Evolutionary conservation across 1,139 yeast species (phyloP), one percentile per base, ranked within the genome.

Genomic region (Candida sojae): DNA sequence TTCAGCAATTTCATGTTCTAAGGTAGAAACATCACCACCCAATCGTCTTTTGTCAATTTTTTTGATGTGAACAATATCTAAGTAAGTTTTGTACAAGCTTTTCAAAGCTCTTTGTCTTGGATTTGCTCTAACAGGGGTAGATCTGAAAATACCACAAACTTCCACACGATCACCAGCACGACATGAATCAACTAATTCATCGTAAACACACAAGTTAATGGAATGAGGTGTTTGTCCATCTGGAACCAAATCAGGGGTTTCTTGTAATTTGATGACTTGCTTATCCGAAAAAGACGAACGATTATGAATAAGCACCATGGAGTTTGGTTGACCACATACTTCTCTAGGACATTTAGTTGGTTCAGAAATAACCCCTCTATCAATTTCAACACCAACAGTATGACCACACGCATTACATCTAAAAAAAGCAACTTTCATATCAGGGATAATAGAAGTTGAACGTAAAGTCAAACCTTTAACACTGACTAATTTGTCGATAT

Each of bases 181-280:
- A 63, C 96, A 88, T 47, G 88, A 79, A 65, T 93, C 99, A 2
- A 93, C 99, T 54, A 93, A 75, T 63, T 95, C 99, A 66, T 95
- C 99, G 62, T 93, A 93, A 3, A 90, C 96, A 73, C 97, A 91
- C 34, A 93, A 74, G 10, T 96, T 90, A 48, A 93, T 90, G 10
- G 97, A 86, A 64, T 93, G 99, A 2, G 99, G 99, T 3, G 99
- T 93, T 68, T 93, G 99, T 21, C 99, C 99, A 70, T 90, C 99
- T 2, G 99, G 99, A n/a, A 93, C 96, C 54, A 84, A 77, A 66
- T 93, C 99, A 0, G 99, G 99, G 0, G 99, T 93, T 67, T 93
- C 99, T 67, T 93, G 99, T 42, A 93, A 73, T 61, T 90, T 89
- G 54, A 93, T 84, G 34, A 93, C 93, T 67, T 93, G 99, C 63